phyloP scores from a whole-genome alignment of 352 stramenopile species.

The Phytophthora multivora region DNA sequence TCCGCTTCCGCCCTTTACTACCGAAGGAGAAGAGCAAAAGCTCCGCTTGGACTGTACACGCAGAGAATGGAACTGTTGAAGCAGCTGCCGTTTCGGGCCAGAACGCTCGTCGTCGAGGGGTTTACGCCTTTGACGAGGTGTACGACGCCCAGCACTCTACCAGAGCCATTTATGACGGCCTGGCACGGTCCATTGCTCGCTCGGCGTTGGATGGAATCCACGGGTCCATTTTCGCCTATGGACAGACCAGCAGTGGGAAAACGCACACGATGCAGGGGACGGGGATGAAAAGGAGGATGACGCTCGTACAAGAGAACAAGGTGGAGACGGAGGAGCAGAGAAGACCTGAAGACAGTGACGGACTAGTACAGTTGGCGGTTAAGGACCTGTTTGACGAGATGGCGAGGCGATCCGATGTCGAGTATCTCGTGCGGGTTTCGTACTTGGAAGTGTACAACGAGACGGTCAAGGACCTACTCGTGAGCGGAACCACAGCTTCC shows the following conservation, averaged over 20 bases:
- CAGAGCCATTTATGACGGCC: conserved; percentile 64
- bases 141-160: conserved; percentile 53
- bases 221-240: conserved; percentile 85
- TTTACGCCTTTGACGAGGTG: conserved; percentile 63
- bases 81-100: conserved; percentile 21
- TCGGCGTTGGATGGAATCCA: conserved; percentile 78
- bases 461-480: conserved; percentile 93
- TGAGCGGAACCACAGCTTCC: background rate
- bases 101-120: conserved; percentile 22
- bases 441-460: conserved; percentile 99
- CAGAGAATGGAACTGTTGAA: conserved; percentile 38
- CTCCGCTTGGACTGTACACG: conserved; percentile 41
- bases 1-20: conserved; percentile 45
- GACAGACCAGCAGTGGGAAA: conserved; percentile 85
- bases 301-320: conserved; percentile 14
- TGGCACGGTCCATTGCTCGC: conserved; percentile 65
- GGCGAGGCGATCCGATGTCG: conserved; percentile 40
- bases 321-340: conserved; percentile 40
- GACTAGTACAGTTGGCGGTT: conserved; percentile 45
- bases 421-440: conserved; percentile 93
- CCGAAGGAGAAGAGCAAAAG: conserved; percentile 34
- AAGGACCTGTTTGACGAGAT: conserved; percentile 67
- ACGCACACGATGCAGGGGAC: conserved; percentile 79
- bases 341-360: conserved; percentile 36
- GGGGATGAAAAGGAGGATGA: conserved; percentile 13